Conservation (phyloP, 495 filamentous ascomycete species). For the Penicillium salamii region DNA sequence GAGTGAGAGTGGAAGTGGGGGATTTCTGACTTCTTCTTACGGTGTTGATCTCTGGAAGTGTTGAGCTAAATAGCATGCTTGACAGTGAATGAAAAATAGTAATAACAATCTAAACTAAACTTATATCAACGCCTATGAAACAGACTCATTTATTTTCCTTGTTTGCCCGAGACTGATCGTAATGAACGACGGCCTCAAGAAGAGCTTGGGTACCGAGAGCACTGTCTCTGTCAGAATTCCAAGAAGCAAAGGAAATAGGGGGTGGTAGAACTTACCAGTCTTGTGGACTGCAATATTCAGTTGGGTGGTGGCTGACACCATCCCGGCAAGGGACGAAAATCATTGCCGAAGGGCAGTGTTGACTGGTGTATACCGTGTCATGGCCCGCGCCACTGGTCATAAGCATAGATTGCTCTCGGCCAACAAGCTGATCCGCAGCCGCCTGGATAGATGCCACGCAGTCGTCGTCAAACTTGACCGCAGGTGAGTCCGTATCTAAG, state of each 20-base stretch:
- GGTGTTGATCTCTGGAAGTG: too few relatives aligned
- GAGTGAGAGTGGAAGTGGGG: too few relatives aligned
- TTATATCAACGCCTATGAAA: too few relatives aligned
- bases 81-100: too few relatives aligned
- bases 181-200: conserved; percentile 34
- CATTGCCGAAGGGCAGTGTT: conserved; percentile 57
- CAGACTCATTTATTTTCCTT: not conserved
- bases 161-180: conserved; percentile 20
- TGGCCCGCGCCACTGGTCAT: conserved; percentile 57
- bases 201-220: conserved; percentile 35
- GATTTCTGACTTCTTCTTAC: too few relatives aligned
- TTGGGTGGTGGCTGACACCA: conserved; percentile 61
- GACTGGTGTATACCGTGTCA: conserved; percentile 58
- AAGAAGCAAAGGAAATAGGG: not conserved
- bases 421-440: conserved; percentile 50
- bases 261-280: conserved; percentile 44
- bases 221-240: conserved; percentile 16
- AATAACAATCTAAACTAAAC: too few relatives aligned
- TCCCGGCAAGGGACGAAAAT: conserved; percentile 62
- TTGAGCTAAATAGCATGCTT: too few relatives aligned
- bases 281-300: conserved; percentile 53
- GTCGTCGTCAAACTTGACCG: conserved; percentile 60
- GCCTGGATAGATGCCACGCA: conserved; percentile 59
- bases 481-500: conserved; percentile 57
- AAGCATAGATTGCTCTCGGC: conserved; percentile 33